phyloP scores from a whole-genome alignment of 2,329 filamentous ascomycete species.

The Paracamarosporium sp. region DNA sequence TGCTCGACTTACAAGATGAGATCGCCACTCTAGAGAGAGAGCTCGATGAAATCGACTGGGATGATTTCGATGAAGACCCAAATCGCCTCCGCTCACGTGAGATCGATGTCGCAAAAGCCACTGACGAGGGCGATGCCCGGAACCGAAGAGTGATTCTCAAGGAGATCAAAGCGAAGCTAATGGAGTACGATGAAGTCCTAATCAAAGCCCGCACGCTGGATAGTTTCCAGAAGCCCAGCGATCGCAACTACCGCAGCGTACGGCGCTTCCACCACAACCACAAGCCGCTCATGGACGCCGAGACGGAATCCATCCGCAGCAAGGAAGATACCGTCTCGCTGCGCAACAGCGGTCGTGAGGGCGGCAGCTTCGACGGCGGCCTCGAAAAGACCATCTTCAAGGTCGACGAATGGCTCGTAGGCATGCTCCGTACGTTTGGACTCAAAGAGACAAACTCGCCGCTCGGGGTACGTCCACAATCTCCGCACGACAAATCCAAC shows the following conservation, averaged over 20 bases:
- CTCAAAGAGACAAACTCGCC: constrained; percentile 23
- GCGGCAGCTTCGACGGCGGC: constrained; percentile 49
- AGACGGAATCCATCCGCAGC: constrained; percentile 45
- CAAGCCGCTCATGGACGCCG: constrained; percentile 45
- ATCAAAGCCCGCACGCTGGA: constrained; percentile 47
- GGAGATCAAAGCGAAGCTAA: constrained; percentile 40
- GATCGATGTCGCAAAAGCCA: constrained; percentile 26
- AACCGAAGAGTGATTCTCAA: constrained; percentile 34
- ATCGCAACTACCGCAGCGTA: constrained; percentile 49
- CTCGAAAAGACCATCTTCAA: constrained; percentile 43
- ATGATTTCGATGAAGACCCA: constrained; percentile 32
- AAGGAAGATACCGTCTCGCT: constrained; percentile 52
- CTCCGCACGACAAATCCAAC: neutral
- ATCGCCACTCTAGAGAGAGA: constrained; percentile 46
- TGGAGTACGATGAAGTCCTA: constrained; percentile 49
- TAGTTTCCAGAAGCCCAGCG: constrained; percentile 48
- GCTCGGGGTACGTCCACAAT: constrained; percentile 25
- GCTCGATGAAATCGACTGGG: constrained; percentile 43
- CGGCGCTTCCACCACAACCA: constrained; percentile 44
- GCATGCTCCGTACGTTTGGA: constrained; percentile 18
- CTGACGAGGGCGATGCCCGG: constrained; percentile 19
- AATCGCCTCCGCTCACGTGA: constrained; percentile 34
- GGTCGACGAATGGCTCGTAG: constrained; percentile 30
- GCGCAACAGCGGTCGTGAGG: constrained; percentile 45
- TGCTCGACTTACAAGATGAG: constrained; percentile 48